These are phyloP conservation scores for Cymbopogon citratus DNA, from an alignment of 176 grass and related monocot genomes.

Conservation along the genomic window DNA sequence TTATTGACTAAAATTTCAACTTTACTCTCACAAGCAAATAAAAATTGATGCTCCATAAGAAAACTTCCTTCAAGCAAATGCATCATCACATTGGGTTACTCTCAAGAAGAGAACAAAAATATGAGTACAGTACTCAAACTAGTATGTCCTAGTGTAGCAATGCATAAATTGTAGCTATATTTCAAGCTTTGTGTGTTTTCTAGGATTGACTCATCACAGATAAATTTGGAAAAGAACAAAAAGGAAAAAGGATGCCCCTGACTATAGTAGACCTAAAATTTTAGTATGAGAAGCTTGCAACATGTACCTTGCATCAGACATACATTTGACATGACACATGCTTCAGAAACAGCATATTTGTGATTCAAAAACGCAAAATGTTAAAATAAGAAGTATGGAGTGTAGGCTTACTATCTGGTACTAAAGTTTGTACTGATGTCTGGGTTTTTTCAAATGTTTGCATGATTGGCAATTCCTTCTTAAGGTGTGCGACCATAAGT, in stretches of 20 bases:
- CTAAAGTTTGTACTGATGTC: conserved; percentile 12
- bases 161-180: neutral
- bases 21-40: neutral
- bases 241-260: neutral
- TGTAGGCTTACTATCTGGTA: conserved; percentile 53
- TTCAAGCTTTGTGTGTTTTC: neutral
- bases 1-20: neutral
- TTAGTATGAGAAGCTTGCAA: neutral
- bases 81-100: neutral
- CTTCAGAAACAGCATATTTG: conserved; percentile 2
- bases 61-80: neutral
- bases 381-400: conserved; percentile 5
- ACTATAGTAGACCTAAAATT: neutral
- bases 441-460: conserved; percentile 7
- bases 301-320: neutral
- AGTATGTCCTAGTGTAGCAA: neutral
- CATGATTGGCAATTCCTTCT: conserved; percentile 31
- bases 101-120: neutral
- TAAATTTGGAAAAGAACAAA: neutral
- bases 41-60: neutral
- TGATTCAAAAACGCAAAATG: neutral
- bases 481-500: conserved; percentile 72
- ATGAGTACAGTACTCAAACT: neutral
- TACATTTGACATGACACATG: conserved; percentile 8
- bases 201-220: neutral